Evolutionary conservation across 2,329 filamentous ascomycete genomes (phyloP).

Genomic region (Pseudopithomyces chartarum): DNA sequence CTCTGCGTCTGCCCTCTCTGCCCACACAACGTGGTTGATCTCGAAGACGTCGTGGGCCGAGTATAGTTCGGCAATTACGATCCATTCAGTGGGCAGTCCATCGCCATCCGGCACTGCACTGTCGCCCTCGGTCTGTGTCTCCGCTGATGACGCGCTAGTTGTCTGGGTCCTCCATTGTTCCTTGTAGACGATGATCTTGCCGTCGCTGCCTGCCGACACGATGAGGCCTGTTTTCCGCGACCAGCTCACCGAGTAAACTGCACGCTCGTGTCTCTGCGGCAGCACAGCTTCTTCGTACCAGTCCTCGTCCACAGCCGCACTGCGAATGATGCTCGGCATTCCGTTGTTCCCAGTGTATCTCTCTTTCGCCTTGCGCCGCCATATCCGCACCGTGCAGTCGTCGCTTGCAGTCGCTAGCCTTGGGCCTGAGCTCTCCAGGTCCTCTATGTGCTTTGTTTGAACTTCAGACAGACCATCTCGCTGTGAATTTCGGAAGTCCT

Average conservation of each 20-base stretch:
- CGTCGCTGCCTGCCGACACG: constrained; percentile 89
- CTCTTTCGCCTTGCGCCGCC: constrained; percentile 68
- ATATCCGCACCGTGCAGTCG: constrained; percentile 78
- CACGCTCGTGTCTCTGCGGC: constrained; percentile 75
- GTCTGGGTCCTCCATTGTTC: constrained; percentile 57
- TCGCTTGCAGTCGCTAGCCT: constrained; percentile 84
- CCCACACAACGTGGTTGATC: constrained; percentile 91
- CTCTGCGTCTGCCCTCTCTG: constrained; percentile 72
- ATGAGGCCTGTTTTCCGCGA: constrained; percentile 76
- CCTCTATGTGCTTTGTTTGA: constrained; percentile 42
- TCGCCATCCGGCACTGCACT: constrained; percentile 26
- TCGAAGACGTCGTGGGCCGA: constrained; percentile 91
- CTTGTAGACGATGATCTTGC: constrained; percentile 76
- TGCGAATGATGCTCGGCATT: constrained; percentile 89
- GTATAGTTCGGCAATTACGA: constrained; percentile 68
- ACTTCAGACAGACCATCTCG: constrained; percentile 35
- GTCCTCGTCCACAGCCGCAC: constrained; percentile 72
- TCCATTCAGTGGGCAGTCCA: constrained; percentile 64
- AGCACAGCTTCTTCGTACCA: constrained; percentile 82
- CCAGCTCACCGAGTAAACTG: constrained; percentile 87
- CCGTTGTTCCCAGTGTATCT: constrained; percentile 58
- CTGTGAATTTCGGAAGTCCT: constrained; percentile 26
- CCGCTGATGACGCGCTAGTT: constrained; percentile 23
- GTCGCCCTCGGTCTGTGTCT: constrained; percentile 29
- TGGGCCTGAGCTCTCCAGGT: constrained; percentile 51